Conservation (phyloP, 306 rosid genomes). For the Quercus parvula region DNA sequence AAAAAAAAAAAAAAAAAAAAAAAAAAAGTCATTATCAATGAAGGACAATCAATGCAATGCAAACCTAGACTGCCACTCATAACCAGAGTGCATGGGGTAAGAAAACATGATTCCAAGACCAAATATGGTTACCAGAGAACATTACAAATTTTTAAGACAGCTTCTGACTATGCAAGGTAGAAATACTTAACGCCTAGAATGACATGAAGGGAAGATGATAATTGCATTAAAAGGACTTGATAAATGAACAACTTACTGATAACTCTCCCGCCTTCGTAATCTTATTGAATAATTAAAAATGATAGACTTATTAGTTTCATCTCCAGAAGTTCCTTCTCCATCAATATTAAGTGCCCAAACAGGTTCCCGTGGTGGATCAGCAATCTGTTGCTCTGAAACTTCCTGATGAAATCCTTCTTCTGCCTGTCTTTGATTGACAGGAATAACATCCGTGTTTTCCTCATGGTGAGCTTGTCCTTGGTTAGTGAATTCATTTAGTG, state of each 20-base stretch:
- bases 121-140: not conserved
- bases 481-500: constrained; percentile 16
- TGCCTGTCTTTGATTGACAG: constrained; percentile 22
- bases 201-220: constrained; percentile 2
- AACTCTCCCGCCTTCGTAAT: constrained; percentile 9
- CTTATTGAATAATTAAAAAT: constrained; percentile 31
- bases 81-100: not conserved
- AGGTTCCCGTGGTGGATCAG: constrained; percentile 16
- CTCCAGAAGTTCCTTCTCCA: constrained; percentile 28
- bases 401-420: constrained; percentile 21
- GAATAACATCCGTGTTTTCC: constrained; percentile 1
- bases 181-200: constrained; percentile 7
- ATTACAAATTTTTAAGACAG: not conserved
- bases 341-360: constrained; percentile 26
- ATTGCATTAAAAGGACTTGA: not conserved
- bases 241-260: constrained; percentile 38
- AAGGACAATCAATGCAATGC: not conserved
- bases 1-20: constrained; percentile 19
- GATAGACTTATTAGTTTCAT: constrained; percentile 17
- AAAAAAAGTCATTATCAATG: not conserved
- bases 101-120: not conserved
- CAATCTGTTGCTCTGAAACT: constrained; percentile 18
- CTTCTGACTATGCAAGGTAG: constrained; percentile 12
- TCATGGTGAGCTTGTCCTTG: constrained; percentile 19
- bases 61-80: not conserved